Evolutionary conservation across 768 basidiomycete genomes (phyloP), one percentile per base, ranked within the genome.

Genomic region (Leucogyrophana mollusca): DNA sequence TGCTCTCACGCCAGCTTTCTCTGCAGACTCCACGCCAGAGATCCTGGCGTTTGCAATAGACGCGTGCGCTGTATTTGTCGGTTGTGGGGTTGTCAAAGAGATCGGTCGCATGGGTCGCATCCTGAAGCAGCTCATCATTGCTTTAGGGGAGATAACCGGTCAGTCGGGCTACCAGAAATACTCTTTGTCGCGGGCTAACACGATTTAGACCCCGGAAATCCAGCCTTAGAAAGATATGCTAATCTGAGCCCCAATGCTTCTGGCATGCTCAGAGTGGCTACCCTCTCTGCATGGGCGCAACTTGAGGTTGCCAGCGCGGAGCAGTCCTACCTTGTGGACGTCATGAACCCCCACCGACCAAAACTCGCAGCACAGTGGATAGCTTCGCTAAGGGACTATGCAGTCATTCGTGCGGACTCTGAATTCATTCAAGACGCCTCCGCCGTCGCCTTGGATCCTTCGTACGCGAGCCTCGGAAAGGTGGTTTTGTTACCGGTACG

Each of bases 1-100:
- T 16, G 96, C 96, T 0, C 76, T 98, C 14, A 98, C 95, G 0
- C 95, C 96, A 0, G 94, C 94, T 0, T 98, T 99, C 59, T 93
- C 92, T 1, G 78, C 91, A 0, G 96, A 98, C 60, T 91, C 94
- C 1, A 92, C 93, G 1, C 95, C 95, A 0, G 95, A 99, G 61
- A 94, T 98, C 24, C 60, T 97, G 33, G 90, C 94, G 0, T 85
- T 90, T 20, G 95, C 94, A 1, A 84, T 98, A 14, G 83, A 93
- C 59, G 87, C 93, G 9, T 97, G 95, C 56, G 96, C 95, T 2
- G 78, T 93, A 7, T 98, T 95, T 57, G 92, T 98, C 7, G 94
- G 95, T 1, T 92, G 89, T 57, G 95, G 96, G 7, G 84, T 97
- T 13, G 88, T 96, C 20, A 94, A 90, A 61, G 92, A 97, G 64